Evolutionary conservation across 805 yeast genomes (phyloP), one percentile per base, ranked within the genome.

Genomic region (Kregervanrija delftensis): DNA sequence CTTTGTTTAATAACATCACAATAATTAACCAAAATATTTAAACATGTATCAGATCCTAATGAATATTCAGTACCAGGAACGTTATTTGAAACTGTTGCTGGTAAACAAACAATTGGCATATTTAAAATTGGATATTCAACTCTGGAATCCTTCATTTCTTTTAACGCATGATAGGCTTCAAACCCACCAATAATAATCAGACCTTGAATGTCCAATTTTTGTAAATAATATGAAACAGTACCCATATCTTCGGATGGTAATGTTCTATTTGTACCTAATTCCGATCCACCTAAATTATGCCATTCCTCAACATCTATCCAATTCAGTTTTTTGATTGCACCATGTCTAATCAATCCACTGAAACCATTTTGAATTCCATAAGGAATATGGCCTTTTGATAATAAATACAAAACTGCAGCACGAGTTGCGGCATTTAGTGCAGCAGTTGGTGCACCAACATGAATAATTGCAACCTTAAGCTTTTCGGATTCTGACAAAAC

Each of bases 41-140:
- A 71, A 72, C 99, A 95, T 10, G 99, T 93, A 64, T 93, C 99
- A 11, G 89, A 75, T 47, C 99, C 99, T 47, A 93, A 68, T 0
- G 97, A 89, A 66, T 89, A 89, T 66, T 93, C 97, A 2, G 98
- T 84, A 48, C 99, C 99, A n/a, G 99, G 99, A 41, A 93, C 98
- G 57, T 93, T 93, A 69, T 93, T 93, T 13, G 97, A 89, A 52
- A 93, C 87, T 2, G 99, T 93, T 2, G 98, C 91, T 10, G 99
- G 99, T 53, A 93, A 74, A 55, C 87, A 79, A 36, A 86, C 85
- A 86, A 91, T 83, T 50, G 99, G 99, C 53, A 93, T 89, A 65
- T 91, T 80, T 70, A 93, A 86, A 30, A 91, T 81, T 37, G 99
- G 98, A 68, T 88, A 93, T 47, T 78, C 69, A 12, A 62, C 53